Base-by-base conservation (phyloP, 148 eudicot species). In the Rheum nobile region DNA sequence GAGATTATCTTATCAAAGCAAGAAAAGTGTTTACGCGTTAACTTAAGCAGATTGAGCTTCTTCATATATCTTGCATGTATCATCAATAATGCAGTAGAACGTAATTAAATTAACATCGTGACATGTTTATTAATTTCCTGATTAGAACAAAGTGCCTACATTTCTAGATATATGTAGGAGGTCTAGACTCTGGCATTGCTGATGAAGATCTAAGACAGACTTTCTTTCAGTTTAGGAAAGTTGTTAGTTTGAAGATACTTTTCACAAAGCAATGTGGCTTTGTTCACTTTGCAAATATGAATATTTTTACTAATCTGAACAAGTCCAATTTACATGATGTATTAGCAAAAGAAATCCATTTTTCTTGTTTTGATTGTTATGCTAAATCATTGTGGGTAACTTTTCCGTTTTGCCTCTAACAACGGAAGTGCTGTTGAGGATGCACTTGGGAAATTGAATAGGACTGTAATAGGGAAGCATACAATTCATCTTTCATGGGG, bases 251-350 rank as follows among this genome's bases (percentile, higher is more conserved):
- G 14, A 88, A 88, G 81, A 88, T 88, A 59, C 91, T 89, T 19
- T 61, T 78, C 55, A 87, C 86, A 74, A 88, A 86, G 74, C 87
- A 89, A 76, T 88, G 91, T 77, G 91, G 89, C 74, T 88, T 88
- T 76, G 91, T 88, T 9, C 89, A 86, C 73, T 88, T 86, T 82
- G 81, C 81, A 21, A 78, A 79, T 81, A 84, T 89, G 91, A 86
- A 76, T 29, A 29, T 59, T 29, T 29, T 59, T 54, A n/a, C n/a
- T n/a, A n/a, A n/a, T n/a, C n/a, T n/a, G n/a, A n/a, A n/a, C n/a
- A n/a, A n/a, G n/a, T n/a, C n/a, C n/a, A n/a, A n/a, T n/a, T n/a
- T n/a, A 8, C 29, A 54, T 8, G 71, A 67, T 1, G 19, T 9
- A 10, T 6, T 67, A 43, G 54, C 54, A 17, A 19, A 16, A 50